Conservation (phyloP, 805 yeast genomes). For the Saturnispora besseyi region DNA sequence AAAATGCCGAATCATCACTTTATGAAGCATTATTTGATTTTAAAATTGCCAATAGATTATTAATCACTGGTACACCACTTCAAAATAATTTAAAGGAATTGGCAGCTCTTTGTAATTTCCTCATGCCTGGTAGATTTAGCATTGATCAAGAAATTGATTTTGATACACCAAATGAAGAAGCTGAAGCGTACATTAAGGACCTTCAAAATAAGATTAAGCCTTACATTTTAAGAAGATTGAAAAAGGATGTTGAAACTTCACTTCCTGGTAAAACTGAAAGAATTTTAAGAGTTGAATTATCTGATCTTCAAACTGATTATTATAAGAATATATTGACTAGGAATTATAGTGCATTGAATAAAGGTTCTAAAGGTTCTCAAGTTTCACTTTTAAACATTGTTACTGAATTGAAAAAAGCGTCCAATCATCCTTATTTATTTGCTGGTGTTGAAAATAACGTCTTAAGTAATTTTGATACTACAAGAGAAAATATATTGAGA, state of each 20-base stretch:
- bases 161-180: slow-evolving; percentile 77
- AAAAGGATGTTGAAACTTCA: slow-evolving; percentile 95
- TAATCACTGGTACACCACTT: slow-evolving; percentile 96
- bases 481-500: slow-evolving; percentile 73
- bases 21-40: slow-evolving; percentile 82
- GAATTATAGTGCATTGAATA: slow-evolving; percentile 84
- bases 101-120: slow-evolving; percentile 88
- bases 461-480: slow-evolving; percentile 49
- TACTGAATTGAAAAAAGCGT: slow-evolving; percentile 94
- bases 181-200: slow-evolving; percentile 80
- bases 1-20: slow-evolving; percentile 86
- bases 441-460: slow-evolving; percentile 88
- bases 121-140: slow-evolving; percentile 88
- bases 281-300: slow-evolving; percentile 86
- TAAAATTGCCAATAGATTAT: slow-evolving; percentile 71
- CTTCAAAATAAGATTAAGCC: slow-evolving; percentile 83
- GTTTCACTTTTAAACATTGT: slow-evolving; percentile 82
- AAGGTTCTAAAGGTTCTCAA: slow-evolving; percentile 73
- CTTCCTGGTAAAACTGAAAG: slow-evolving; percentile 94
- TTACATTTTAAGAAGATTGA: slow-evolving; percentile 82
- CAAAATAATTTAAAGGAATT: slow-evolving; percentile 93
- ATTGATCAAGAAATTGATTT: slow-evolving; percentile 95
- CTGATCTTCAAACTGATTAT: slow-evolving; percentile 91
- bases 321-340: slow-evolving; percentile 89
- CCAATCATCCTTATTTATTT: slow-evolving; percentile 93